Conservation (phyloP, 2,329 filamentous ascomycete genomes). For the Cercospora brassicicola region DNA sequence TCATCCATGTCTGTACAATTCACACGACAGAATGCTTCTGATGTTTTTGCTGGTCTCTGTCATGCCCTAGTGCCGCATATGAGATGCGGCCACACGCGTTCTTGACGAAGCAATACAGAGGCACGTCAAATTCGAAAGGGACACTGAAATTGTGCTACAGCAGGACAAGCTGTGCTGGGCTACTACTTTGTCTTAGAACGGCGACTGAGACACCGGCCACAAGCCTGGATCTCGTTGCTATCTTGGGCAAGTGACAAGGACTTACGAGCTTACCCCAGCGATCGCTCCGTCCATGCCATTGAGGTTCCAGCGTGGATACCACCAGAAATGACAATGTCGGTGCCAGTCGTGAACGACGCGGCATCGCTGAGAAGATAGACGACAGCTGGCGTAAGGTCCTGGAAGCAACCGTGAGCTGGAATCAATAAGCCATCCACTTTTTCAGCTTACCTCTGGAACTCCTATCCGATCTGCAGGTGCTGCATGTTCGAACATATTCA, state of each 20-base stretch:
- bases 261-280: neutral
- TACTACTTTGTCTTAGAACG: neutral
- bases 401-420: constrained; percentile 15
- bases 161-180: neutral
- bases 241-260: neutral
- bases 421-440: too few species aligned
- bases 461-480: constrained; percentile 19
- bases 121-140: neutral
- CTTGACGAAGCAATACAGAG: neutral
- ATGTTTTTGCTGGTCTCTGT: neutral
- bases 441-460: constrained; percentile 36
- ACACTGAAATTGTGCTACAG: neutral
- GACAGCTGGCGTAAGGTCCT: constrained; percentile 44
- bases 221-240: too few species aligned
- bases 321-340: constrained; percentile 20
- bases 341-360: constrained; percentile 20
- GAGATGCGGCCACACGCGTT: too few species aligned
- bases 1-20: neutral
- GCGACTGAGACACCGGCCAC: neutral
- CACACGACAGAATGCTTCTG: too few species aligned
- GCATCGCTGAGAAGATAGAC: constrained; percentile 20
- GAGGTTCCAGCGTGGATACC: constrained; percentile 22
- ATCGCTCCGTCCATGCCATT: constrained; percentile 6
- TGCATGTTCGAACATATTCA: constrained; percentile 22
- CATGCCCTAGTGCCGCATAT: neutral